Conservation (phyloP, 1,139 yeast genomes). For the Zhuliangozyma parablackwelliae region DNA sequence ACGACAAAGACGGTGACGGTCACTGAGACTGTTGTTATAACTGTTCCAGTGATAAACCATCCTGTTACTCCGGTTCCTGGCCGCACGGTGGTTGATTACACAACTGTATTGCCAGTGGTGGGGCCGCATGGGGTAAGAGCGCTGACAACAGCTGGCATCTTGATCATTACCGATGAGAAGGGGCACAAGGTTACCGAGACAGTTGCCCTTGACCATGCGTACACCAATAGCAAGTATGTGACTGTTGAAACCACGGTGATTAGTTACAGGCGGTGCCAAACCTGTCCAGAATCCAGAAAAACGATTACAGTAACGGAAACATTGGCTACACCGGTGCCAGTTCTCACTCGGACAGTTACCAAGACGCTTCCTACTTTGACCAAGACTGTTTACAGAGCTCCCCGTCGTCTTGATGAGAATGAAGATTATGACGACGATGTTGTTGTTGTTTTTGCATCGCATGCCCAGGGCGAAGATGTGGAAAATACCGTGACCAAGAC, state of each 20-base stretch:
- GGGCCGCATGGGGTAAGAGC: neutral
- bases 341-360: neutral
- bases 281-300: conserved; percentile 1
- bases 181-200: conserved; percentile 1
- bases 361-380: neutral
- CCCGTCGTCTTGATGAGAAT: too few species aligned
- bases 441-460: too few species aligned
- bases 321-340: conserved; percentile 1
- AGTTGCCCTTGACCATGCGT: conserved; percentile 2
- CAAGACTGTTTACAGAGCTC: neutral
- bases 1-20: too few species aligned
- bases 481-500: too few species aligned
- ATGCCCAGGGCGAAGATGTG: too few species aligned
- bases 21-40: too few species aligned
- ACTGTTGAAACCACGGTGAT: neutral
- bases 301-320: neutral
- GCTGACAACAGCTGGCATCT: conserved; percentile 1
- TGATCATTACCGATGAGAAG: neutral
- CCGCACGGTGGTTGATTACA: conserved; percentile 1
- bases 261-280: conserved; percentile 2
- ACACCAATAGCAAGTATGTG: neutral
- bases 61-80: neutral
- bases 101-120: conserved; percentile 1
- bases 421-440: too few species aligned
- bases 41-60: neutral